These are phyloP conservation scores for Toxoplasma gondii DNA, from an alignment of 169 alveolate species.

Conservation along the genomic window DNA sequence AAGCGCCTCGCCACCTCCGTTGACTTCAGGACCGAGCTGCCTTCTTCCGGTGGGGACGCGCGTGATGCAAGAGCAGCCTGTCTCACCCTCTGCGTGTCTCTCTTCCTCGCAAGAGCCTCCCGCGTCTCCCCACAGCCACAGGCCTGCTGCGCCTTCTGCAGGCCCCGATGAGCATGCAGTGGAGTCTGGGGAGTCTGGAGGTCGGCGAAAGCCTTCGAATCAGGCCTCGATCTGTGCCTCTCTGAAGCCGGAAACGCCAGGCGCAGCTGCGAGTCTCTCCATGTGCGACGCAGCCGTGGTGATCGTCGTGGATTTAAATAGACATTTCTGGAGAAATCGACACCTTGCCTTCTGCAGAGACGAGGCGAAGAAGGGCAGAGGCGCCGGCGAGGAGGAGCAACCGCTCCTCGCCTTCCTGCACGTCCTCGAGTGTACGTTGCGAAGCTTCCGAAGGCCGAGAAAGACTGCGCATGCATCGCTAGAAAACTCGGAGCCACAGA, in stretches of 20 bases:
- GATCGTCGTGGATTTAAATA: not conserved
- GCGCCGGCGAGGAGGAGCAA: not conserved
- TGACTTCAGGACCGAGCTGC: too few species aligned
- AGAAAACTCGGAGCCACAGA: too few species aligned
- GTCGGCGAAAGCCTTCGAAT: too few species aligned
- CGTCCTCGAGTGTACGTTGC: not conserved
- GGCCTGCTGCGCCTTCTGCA: too few species aligned
- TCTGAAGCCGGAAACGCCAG: not conserved
- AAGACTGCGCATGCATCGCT: too few species aligned
- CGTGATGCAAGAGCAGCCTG: not conserved
- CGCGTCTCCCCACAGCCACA: too few species aligned
- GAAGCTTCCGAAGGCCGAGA: too few species aligned
- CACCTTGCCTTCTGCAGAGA: not conserved
- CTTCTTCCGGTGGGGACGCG: too few species aligned
- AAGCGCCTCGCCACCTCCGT: too few species aligned
- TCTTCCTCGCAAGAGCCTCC: not conserved
- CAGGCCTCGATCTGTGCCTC: too few species aligned
- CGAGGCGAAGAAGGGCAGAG: not conserved
- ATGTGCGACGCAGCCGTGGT: constrained; percentile 23
- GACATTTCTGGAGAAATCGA: constrained; percentile 1
- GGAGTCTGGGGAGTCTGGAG: too few species aligned
- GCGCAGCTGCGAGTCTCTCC: not conserved
- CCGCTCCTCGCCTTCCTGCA: not conserved
- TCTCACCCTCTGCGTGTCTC: not conserved
- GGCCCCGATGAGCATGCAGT: too few species aligned